phyloP scores from a whole-genome alignment of 2,329 filamentous ascomycete genomes.

The Cadophora luteo-olivacea region DNA sequence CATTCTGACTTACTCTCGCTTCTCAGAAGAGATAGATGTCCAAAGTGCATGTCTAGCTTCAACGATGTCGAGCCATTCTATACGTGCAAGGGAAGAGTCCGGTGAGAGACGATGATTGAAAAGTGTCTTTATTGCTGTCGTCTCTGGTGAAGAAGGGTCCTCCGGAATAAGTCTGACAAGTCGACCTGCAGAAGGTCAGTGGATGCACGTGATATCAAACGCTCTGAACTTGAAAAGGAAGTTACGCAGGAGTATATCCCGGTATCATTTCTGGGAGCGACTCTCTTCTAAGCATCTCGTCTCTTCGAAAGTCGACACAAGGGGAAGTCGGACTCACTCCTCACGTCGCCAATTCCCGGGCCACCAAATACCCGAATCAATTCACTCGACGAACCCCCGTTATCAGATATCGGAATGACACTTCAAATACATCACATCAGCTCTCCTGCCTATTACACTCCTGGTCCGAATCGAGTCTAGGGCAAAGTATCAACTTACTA shows the following conservation, averaged over 20 bases:
- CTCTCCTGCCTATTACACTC: background rate
- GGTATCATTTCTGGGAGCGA: no score
- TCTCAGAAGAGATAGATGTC: conserved; percentile 71
- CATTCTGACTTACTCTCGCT: conserved; percentile 61
- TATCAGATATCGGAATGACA: conserved; percentile 94
- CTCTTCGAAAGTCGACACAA: background rate
- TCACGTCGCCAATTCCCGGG: conserved; percentile 81
- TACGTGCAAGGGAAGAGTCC: conserved; percentile 64
- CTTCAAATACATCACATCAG: conserved; percentile 66
- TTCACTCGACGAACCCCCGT: conserved; percentile 92
- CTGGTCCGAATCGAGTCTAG: background rate
- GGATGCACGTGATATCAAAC: conserved; percentile 15
- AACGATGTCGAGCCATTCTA: conserved; percentile 88
- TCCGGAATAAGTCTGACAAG: conserved; percentile 89
- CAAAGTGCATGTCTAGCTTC: conserved; percentile 82
- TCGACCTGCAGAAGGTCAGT: conserved; percentile 62
- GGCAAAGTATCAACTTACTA: conserved; percentile 39
- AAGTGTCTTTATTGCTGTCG: conserved; percentile 76
- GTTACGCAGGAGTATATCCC: background rate
- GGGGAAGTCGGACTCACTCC: conserved; percentile 59
- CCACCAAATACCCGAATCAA: conserved; percentile 94
- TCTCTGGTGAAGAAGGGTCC: conserved; percentile 62
- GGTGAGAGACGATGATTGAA: conserved; percentile 86
- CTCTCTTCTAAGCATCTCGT: background rate
- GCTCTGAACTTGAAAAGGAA: background rate